These are phyloP conservation scores for Corynespora cassiicola DNA, from an alignment of 2,329 filamentous ascomycete species.

Conservation along the genomic window DNA sequence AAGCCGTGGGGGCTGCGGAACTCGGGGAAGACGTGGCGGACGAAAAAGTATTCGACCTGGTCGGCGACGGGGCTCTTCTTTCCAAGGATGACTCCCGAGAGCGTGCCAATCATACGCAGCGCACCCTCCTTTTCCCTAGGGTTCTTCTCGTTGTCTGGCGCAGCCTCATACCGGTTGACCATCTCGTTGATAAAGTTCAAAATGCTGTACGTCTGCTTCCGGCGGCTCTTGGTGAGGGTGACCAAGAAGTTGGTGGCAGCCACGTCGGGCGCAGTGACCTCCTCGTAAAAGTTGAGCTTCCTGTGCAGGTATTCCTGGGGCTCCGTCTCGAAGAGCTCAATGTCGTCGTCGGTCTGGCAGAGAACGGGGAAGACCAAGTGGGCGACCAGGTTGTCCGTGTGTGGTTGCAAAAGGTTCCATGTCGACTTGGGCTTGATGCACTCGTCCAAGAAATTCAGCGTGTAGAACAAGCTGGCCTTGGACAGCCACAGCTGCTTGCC, in stretches of 20 bases:
- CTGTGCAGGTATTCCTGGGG: slow-evolving; percentile 96
- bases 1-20: slow-evolving; percentile 93
- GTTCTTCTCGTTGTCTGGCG: slow-evolving; percentile 87
- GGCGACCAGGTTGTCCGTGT: slow-evolving; percentile 90
- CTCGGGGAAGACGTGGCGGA: slow-evolving; percentile 97
- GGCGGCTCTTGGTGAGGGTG: slow-evolving; percentile 88
- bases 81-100: slow-evolving; percentile 90
- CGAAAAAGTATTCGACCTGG: slow-evolving; percentile 98
- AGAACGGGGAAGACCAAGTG: slow-evolving; percentile 96
- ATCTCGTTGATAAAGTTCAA: slow-evolving; percentile 94
- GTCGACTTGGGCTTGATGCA: slow-evolving; percentile 97
- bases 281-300: slow-evolving; percentile 97
- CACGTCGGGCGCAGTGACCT: slow-evolving; percentile 92
- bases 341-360: slow-evolving; percentile 88
- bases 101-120: slow-evolving; percentile 93
- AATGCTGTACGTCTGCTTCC: slow-evolving; percentile 95
- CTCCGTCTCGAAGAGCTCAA: slow-evolving; percentile 92
- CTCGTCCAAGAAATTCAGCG: slow-evolving; percentile 93
- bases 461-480: slow-evolving; percentile 91
- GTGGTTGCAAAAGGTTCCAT: slow-evolving; percentile 92
- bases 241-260: slow-evolving; percentile 97
- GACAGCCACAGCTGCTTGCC: slow-evolving; percentile 93
- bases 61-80: slow-evolving; percentile 99
- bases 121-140: slow-evolving; percentile 96
- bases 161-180: slow-evolving; percentile 88